Evolutionary conservation across 2,329 filamentous ascomycete genomes (phyloP).

Genomic region (Monosporascus sp.): DNA sequence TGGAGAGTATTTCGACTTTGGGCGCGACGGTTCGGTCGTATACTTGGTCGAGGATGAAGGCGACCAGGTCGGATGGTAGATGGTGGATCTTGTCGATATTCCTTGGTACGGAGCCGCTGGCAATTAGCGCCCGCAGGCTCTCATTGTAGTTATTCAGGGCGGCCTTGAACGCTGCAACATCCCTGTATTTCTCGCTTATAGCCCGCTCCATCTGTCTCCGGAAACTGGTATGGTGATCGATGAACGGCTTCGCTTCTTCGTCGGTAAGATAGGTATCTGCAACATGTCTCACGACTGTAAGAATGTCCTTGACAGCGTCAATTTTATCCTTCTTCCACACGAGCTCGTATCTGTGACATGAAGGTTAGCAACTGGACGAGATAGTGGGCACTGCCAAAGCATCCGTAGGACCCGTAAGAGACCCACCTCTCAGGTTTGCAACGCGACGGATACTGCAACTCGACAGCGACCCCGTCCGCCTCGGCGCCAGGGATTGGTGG

Average conservation of each 20-base stretch:
- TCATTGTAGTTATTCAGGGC: constrained; percentile 76
- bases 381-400: constrained; percentile 2
- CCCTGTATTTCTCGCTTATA: constrained; percentile 59
- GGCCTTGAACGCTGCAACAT: constrained; percentile 63
- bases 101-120: constrained; percentile 65
- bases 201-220: constrained; percentile 74
- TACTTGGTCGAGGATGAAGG: constrained; percentile 79
- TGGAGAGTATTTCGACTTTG: constrained; percentile 73
- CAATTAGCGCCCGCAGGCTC: constrained; percentile 59
- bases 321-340: constrained; percentile 76
- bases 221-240: constrained; percentile 68
- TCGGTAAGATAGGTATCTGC: constrained; percentile 73
- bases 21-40: constrained; percentile 92
- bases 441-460: constrained; percentile 80
- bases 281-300: constrained; percentile 63
- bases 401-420: background rate
- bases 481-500: constrained; percentile 45
- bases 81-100: constrained; percentile 66
- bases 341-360: constrained; percentile 57
- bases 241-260: constrained; percentile 62
- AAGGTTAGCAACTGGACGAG: constrained; percentile 11
- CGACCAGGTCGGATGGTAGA: constrained; percentile 67
- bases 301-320: constrained; percentile 70
- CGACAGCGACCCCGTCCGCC: constrained; percentile 53
- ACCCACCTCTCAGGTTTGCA: constrained; percentile 62